Percentiles rank a stretch among this genome's conserved stretches.
Evolutionary conservation across 495 filamentous ascomycete species (phyloP).

Genomic region (Acidiella bohemica): DNA sequence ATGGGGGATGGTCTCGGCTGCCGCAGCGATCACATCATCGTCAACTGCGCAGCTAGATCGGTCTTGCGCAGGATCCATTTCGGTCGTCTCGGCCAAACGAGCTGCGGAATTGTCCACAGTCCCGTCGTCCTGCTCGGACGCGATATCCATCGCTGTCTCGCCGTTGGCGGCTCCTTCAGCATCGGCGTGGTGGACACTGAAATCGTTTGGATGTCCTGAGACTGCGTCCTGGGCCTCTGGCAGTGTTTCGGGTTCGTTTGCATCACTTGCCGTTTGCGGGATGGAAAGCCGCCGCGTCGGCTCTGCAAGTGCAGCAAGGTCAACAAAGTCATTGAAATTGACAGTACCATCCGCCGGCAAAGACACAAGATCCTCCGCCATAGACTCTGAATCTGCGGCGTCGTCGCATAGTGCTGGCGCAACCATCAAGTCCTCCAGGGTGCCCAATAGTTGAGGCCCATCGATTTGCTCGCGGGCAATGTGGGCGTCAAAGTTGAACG

Average conservation of each 20-base stretch:
- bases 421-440: background rate
- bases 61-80: no score
- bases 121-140: no score
- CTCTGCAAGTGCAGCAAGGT: constrained; percentile 13
- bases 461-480: background rate
- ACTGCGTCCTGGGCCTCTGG: no score
- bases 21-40: no score
- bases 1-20: constrained; percentile 14
- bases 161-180: background rate
- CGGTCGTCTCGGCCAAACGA: no score
- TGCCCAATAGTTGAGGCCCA: background rate
- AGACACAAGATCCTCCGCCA: background rate
- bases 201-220: no score
- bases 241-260: background rate
- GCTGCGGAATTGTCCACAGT: no score
- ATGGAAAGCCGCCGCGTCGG: constrained; percentile 1
- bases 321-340: constrained; percentile 18
- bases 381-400: background rate
- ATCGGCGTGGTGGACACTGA: no score
- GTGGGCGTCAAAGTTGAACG: constrained; percentile 9
- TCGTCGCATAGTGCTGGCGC: background rate
- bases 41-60: no score
- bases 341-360: constrained; percentile 1
- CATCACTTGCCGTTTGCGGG: background rate
- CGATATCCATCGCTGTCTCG: no score